These are phyloP conservation scores for Cryptococcus maquisensis DNA, from an alignment of 1,284 basidiomycete genomes.

Conservation along the genomic window DNA sequence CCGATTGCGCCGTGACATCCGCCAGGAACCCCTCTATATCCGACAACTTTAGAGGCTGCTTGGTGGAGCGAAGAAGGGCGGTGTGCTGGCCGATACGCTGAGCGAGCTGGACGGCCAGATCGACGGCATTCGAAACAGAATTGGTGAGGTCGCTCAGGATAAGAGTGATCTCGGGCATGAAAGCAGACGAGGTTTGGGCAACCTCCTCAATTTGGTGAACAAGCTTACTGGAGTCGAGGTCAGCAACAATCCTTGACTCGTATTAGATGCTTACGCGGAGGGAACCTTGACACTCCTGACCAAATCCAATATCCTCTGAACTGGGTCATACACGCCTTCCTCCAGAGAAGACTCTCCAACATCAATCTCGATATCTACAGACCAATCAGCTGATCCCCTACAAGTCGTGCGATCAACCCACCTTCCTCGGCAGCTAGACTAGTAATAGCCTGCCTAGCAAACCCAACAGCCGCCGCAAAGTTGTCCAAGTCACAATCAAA, in stretches of 20 bases:
- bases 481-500: constrained; percentile 88
- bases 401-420: constrained; percentile 40
- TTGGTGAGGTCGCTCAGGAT: constrained; percentile 68
- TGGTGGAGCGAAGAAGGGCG: constrained; percentile 66
- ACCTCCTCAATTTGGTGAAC: constrained; percentile 77
- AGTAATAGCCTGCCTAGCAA: constrained; percentile 78
- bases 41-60: constrained; percentile 68
- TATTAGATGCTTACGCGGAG: constrained; percentile 61
- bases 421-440: constrained; percentile 70
- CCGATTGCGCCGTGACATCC: constrained; percentile 53
- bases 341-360: constrained; percentile 69
- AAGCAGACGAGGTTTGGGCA: constrained; percentile 62
- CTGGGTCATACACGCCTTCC: constrained; percentile 67
- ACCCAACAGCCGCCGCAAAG: constrained; percentile 80
- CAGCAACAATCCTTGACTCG: background rate
- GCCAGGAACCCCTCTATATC: constrained; percentile 67
- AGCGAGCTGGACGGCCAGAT: constrained; percentile 87
- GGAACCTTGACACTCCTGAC: constrained; percentile 73
- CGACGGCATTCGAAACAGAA: constrained; percentile 72
- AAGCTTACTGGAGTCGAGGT: constrained; percentile 62
- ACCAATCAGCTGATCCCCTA: constrained; percentile 4
- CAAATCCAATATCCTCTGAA: constrained; percentile 74
- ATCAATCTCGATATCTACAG: constrained; percentile 65
- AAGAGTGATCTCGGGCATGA: constrained; percentile 65
- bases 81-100: constrained; percentile 79